A percentile compares a stretch with the other conserved stretches of the same genome.
Evolutionary conservation across 192 early-diverging fungal genomes (phyloP).

Genomic region (Podochytrium sp.): DNA sequence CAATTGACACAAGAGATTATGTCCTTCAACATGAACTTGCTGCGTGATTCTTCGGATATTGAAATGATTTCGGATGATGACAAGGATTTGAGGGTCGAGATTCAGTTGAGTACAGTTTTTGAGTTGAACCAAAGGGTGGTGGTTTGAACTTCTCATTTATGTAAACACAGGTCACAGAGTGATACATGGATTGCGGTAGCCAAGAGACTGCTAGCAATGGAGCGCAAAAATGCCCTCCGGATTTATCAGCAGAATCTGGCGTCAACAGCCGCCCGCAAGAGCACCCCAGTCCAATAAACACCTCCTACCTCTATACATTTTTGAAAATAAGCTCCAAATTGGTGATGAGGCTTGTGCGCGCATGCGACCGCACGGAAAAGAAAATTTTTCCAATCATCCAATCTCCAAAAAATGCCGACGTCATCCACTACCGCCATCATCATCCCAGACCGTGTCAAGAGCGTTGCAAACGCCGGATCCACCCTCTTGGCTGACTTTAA

Average conservation of each 20-base stretch:
- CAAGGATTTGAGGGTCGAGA: constrained; percentile 44
- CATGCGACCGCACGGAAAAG: too few species aligned
- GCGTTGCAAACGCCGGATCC: neutral
- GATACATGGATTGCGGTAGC: constrained; percentile 50
- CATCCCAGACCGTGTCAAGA: neutral
- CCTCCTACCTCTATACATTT: neutral
- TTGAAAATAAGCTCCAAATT: too few species aligned
- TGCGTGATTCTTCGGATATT: constrained; percentile 49
- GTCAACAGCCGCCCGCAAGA: neutral
- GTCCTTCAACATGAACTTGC: constrained; percentile 51
- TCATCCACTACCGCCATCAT: neutral
- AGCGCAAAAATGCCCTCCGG: constrained; percentile 36
- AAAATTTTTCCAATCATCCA: neutral
- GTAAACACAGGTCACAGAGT: constrained; percentile 38
- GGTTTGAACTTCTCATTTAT: neutral
- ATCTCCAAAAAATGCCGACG: neutral
- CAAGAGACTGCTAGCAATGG: constrained; percentile 42
- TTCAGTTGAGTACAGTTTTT: constrained; percentile 38
- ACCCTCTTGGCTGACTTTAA: neutral
- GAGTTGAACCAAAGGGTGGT: neutral
- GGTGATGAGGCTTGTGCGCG: too few species aligned
- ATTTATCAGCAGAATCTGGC: constrained; percentile 1
- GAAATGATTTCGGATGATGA: constrained; percentile 57
- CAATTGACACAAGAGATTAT: constrained; percentile 49
- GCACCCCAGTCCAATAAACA: neutral